Evolutionary conservation across 768 basidiomycete genomes (phyloP).

Genomic region (Termitomyces eurrhizus): DNA sequence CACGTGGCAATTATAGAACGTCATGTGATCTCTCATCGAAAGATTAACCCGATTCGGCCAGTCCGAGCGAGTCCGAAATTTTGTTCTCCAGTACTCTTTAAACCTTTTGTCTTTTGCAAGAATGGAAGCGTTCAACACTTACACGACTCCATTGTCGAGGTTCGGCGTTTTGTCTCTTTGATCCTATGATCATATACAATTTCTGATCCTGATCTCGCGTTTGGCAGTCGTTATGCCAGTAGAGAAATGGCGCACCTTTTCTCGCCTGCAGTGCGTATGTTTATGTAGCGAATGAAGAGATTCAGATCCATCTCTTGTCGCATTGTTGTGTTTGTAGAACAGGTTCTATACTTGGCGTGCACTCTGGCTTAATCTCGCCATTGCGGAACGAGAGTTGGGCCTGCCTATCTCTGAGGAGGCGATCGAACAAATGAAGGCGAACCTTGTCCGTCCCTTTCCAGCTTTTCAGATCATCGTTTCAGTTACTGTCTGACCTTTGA

Average conservation of each 20-base stretch:
- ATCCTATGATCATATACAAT: neutral
- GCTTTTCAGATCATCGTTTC: neutral
- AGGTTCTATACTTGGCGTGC: conserved; percentile 94
- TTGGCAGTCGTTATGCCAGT: conserved; percentile 90
- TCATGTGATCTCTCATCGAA: conserved; percentile 1
- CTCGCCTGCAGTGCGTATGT: conserved; percentile 74
- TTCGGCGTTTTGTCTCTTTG: conserved; percentile 20
- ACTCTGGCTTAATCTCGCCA: conserved; percentile 94
- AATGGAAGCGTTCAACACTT: conserved; percentile 66
- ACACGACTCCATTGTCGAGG: conserved; percentile 83
- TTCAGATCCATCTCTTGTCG: neutral
- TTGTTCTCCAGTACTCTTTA: neutral
- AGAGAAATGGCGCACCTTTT: conserved; percentile 98
- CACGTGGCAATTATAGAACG: neutral
- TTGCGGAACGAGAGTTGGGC: conserved; percentile 94
- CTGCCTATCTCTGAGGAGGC: conserved; percentile 87
- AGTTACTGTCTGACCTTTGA: neutral
- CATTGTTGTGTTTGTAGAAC: conserved; percentile 50
- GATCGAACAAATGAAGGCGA: conserved; percentile 90
- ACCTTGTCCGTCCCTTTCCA: conserved; percentile 60
- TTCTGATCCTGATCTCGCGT: conserved; percentile 7
- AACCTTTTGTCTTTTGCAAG: neutral
- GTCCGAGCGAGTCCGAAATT: conserved; percentile 3
- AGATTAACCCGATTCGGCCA: neutral
- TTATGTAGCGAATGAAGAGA: neutral